Percentiles rank a stretch among this genome's conserved stretches.
Evolutionary conservation across 306 rosid species (phyloP).

Genomic region (Cucurbita moschata): DNA sequence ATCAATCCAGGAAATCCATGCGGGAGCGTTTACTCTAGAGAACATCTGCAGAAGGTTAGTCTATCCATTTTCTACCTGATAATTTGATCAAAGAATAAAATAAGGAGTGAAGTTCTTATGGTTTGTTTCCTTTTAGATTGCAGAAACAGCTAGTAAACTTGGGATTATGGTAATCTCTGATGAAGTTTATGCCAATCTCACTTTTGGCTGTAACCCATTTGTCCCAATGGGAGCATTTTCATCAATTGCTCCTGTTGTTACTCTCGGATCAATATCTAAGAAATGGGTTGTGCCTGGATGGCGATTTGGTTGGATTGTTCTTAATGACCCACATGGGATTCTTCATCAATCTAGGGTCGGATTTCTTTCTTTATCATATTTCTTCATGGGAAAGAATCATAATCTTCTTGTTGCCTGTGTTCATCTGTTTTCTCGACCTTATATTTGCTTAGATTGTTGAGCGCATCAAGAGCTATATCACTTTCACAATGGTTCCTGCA

Average conservation of each 20-base stretch:
- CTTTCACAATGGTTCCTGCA: constrained; percentile 9
- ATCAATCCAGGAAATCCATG: constrained; percentile 58
- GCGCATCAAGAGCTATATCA: neutral
- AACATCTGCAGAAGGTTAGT: constrained; percentile 38
- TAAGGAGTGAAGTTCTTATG: neutral
- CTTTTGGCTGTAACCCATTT: constrained; percentile 28
- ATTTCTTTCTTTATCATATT: neutral
- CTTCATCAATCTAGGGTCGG: constrained; percentile 21
- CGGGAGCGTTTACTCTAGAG: constrained; percentile 40
- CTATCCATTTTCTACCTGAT: neutral
- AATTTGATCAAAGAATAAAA: neutral
- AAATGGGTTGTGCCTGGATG: constrained; percentile 36
- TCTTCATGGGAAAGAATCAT: neutral
- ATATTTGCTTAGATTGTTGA: constrained; percentile 4
- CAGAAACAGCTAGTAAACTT: constrained; percentile 29
- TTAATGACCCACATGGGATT: constrained; percentile 16
- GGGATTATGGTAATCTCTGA: constrained; percentile 25
- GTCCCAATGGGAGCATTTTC: constrained; percentile 31
- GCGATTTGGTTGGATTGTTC: constrained; percentile 37
- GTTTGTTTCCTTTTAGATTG: constrained; percentile 12
- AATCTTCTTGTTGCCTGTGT: neutral
- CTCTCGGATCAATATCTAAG: constrained; percentile 40
- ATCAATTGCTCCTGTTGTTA: constrained; percentile 25
- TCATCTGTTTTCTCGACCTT: neutral
- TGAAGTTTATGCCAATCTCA: constrained; percentile 24